Percentiles rank a stretch among this genome's conserved stretches.
phyloP scores from a whole-genome alignment of 2,329 filamentous ascomycete genomes.

The Chaetomium strumarium region DNA sequence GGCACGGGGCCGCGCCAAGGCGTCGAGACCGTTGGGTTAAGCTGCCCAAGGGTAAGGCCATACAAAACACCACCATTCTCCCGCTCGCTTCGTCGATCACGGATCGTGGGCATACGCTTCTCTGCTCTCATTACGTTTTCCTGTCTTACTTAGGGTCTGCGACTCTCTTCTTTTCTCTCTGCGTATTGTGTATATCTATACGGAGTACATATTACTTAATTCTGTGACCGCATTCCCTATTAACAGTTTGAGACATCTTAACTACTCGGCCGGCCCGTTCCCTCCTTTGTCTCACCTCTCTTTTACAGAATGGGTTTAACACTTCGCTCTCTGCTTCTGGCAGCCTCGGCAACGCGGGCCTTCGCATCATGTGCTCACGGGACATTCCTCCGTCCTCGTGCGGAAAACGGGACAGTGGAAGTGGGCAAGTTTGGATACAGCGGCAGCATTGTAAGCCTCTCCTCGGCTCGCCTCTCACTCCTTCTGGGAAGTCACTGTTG shows the following conservation, averaged over 20 bases:
- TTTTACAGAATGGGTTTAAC: conserved; percentile 17
- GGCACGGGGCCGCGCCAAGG: conserved; percentile 11
- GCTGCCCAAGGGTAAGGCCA: conserved; percentile 1
- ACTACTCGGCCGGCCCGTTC: too few relatives aligned
- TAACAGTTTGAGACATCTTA: not conserved
- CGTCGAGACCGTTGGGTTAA: conserved; percentile 1
- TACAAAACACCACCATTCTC: conserved; percentile 14
- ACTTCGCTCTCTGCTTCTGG: conserved; percentile 17
- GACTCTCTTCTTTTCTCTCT: conserved; percentile 15
- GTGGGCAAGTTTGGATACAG: conserved; percentile 31
- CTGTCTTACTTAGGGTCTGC: conserved; percentile 18
- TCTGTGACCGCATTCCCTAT: conserved; percentile 6
- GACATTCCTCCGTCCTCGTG: conserved; percentile 25
- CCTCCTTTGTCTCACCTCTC: not conserved
- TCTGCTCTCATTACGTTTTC: conserved; percentile 4
- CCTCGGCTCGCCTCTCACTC: not conserved
- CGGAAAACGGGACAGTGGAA: conserved; percentile 27
- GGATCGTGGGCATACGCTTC: conserved; percentile 10
- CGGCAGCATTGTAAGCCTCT: conserved; percentile 18
- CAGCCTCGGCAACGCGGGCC: conserved; percentile 23
- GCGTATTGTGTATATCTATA: not conserved
- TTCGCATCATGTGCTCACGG: conserved; percentile 26
- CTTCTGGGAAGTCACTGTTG: not conserved
- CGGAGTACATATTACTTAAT: not conserved
- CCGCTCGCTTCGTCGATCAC: conserved; percentile 6